phyloP scores from a whole-genome alignment of 768 basidiomycete genomes.

The Lentinula detonsa region DNA sequence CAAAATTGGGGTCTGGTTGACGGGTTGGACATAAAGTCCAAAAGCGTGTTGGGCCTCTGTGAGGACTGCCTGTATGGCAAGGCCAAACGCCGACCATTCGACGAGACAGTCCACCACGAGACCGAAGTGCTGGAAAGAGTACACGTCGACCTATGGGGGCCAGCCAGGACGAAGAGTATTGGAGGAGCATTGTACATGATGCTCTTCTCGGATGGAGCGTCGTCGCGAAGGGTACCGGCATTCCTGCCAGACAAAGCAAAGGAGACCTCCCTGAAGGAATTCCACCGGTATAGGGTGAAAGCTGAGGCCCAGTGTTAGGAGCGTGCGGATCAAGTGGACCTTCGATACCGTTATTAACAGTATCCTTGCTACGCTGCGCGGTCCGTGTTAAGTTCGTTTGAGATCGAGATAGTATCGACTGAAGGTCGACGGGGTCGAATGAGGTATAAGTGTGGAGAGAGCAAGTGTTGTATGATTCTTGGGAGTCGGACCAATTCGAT shows the following conservation, averaged over 20 bases:
- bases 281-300: slow-evolving; percentile 8
- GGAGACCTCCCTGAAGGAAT: slow-evolving; percentile 9
- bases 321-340: too few relatives aligned
- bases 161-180: slow-evolving; percentile 7
- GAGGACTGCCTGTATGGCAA: slow-evolving; percentile 23
- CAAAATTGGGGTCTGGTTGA: slow-evolving; percentile 11
- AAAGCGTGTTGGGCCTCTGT: not conserved
- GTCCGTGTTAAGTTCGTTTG: too few relatives aligned
- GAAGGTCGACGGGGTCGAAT: too few relatives aligned
- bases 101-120: slow-evolving; percentile 12
- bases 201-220: not conserved
- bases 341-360: too few relatives aligned
- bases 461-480: too few relatives aligned
- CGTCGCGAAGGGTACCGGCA: not conserved
- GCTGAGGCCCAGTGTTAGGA: too few relatives aligned
- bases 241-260: slow-evolving; percentile 19
- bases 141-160: slow-evolving; percentile 21
- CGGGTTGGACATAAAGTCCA: slow-evolving; percentile 13
- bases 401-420: too few relatives aligned
- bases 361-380: too few relatives aligned
- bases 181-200: slow-evolving; percentile 19
- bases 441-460: too few relatives aligned
- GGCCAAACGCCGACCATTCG: slow-evolving; percentile 15
- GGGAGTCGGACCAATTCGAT: too few relatives aligned
- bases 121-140: slow-evolving; percentile 11